These are phyloP conservation scores for Sporothrix schenckii DNA, from an alignment of 2,329 filamentous ascomycete genomes.

Conservation along the genomic window DNA sequence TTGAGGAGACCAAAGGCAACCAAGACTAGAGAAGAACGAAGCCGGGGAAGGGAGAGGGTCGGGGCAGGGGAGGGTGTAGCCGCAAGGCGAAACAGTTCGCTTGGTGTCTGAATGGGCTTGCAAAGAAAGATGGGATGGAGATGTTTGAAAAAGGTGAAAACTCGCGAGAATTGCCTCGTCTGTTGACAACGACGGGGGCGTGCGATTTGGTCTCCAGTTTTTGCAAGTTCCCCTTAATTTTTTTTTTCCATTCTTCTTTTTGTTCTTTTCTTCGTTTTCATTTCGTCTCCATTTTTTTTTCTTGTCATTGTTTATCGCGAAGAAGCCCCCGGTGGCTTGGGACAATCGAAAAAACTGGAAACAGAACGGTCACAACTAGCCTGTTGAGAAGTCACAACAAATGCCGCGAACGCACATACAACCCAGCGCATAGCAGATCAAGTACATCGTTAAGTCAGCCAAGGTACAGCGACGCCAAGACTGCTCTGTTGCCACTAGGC, in stretches of 20 bases:
- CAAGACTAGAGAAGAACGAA: conserved; percentile 9
- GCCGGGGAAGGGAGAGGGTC: not conserved
- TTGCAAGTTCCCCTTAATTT: not conserved
- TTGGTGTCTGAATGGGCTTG: not conserved
- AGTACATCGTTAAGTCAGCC: not conserved
- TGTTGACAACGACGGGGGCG: not conserved
- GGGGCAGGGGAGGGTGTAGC: not conserved
- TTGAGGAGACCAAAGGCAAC: not conserved
- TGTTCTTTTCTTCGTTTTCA: not conserved
- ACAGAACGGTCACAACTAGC: conserved; percentile 15
- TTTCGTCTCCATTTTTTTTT: conserved; percentile 20
- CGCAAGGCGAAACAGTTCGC: not conserved
- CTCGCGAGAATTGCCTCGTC: conserved; percentile 24
- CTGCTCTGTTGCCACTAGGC: not conserved
- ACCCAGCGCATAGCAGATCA: not conserved
- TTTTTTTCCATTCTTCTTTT: not conserved
- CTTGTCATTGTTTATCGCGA: not conserved
- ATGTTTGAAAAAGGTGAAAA: conserved; percentile 25
- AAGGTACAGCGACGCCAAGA: conserved; percentile 17
- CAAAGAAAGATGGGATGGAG: conserved; percentile 7
- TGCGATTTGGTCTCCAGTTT: not conserved
- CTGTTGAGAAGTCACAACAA: not conserved
- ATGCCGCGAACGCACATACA: conserved; percentile 14
- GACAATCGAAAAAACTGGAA: not conserved
- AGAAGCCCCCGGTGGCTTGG: not conserved